Percentiles rank a stretch among this genome's conserved stretches.
phyloP scores from a whole-genome alignment of 148 eudicot genomes.

The Rhododendron molle region DNA sequence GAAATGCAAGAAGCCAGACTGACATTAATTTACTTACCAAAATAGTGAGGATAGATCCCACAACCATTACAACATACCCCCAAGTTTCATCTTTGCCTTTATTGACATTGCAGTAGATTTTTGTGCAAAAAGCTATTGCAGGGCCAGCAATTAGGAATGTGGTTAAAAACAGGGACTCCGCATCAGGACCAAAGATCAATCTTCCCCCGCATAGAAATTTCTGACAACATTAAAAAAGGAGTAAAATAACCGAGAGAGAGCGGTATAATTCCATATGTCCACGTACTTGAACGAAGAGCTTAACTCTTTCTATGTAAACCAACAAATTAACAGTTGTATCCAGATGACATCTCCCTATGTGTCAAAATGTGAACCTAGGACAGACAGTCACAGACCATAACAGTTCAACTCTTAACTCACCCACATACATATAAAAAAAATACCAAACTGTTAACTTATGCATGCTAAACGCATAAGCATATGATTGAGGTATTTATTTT shows the following conservation, averaged over 20 bases:
- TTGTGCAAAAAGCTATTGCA: slow-evolving; percentile 59
- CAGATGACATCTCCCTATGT: not conserved
- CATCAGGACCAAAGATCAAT: slow-evolving; percentile 90
- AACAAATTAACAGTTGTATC: not conserved
- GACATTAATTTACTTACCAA: slow-evolving; percentile 45
- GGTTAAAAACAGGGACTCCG: slow-evolving; percentile 57
- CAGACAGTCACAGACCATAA: no score
- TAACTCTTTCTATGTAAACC: not conserved
- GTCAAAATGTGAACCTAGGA: not conserved
- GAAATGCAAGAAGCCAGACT: not conserved
- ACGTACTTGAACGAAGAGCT: not conserved
- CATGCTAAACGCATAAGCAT: not conserved
- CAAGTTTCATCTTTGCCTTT: slow-evolving; percentile 22
- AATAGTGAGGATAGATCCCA: slow-evolving; percentile 55
- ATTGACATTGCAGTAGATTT: slow-evolving; percentile 29
- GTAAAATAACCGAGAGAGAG: not conserved
- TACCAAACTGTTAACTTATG: not conserved
- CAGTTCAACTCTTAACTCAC: not conserved
- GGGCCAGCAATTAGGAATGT: slow-evolving; percentile 72
- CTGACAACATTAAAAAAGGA: slow-evolving; percentile 31
- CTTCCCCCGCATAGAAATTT: slow-evolving; percentile 77
- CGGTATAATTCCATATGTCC: slow-evolving; percentile 12
- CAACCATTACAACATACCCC: slow-evolving; percentile 53
- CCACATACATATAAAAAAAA: not conserved
- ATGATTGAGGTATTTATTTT: not conserved